Percentiles rank a stretch among this genome's conserved stretches.
Conservation (phyloP, 768 basidiomycete genomes). For the Lactarius hengduanensis region DNA sequence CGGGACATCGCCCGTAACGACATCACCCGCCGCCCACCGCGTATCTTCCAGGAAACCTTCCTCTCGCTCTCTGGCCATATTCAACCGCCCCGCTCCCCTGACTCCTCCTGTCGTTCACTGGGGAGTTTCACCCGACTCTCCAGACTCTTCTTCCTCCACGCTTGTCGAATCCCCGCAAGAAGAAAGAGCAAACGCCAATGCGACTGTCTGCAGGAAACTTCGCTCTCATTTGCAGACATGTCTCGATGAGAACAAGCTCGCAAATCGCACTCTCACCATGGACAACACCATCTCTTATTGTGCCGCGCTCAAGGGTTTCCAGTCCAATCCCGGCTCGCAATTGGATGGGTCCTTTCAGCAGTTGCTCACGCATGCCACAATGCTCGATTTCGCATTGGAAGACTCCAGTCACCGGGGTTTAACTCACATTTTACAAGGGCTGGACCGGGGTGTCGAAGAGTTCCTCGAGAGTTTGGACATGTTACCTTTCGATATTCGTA, state of each 20-base stretch:
- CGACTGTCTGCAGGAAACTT: neutral
- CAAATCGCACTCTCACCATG: constrained; percentile 21
- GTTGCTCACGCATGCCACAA: constrained; percentile 17
- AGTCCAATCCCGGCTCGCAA: constrained; percentile 3
- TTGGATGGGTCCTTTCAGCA: constrained; percentile 11
- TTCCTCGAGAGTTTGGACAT: constrained; percentile 14
- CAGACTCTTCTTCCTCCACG: constrained; percentile 14
- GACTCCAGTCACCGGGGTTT: constrained; percentile 4
- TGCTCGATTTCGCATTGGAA: constrained; percentile 17
- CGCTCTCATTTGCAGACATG: constrained; percentile 20
- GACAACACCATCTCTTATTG: constrained; percentile 18
- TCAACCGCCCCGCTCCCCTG: neutral
- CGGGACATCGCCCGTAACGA: constrained; percentile 4
- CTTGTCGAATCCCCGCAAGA: constrained; percentile 6
- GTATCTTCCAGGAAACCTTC: constrained; percentile 15
- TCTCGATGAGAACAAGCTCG: constrained; percentile 23
- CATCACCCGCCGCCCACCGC: neutral
- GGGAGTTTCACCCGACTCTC: constrained; percentile 4
- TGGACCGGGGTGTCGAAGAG: constrained; percentile 21
- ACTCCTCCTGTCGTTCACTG: constrained; percentile 16
- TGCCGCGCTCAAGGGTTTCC: constrained; percentile 19
- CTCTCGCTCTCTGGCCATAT: constrained; percentile 19
- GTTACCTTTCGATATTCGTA: constrained; percentile 16
- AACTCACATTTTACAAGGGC: constrained; percentile 14
- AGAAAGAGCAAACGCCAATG: neutral